Percentiles rank a stretch among this genome's conserved stretches.
Evolutionary conservation across 2,329 filamentous ascomycete genomes (phyloP).

Genomic region (Magnaporthales sp.): DNA sequence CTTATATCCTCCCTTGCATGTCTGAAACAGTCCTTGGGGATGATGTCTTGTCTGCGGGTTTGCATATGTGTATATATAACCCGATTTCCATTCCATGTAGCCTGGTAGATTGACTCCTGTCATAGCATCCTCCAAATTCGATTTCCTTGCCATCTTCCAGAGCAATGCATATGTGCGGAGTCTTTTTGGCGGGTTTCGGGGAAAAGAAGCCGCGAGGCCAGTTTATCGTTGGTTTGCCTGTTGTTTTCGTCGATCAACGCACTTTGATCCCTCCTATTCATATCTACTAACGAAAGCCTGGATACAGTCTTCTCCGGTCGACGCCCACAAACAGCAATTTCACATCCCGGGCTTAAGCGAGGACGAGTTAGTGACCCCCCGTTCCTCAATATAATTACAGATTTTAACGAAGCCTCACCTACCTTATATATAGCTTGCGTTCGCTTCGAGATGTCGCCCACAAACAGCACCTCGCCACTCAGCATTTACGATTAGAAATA

Average conservation of each 20-base stretch:
- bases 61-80: background rate
- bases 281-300: background rate
- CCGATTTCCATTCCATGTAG: background rate
- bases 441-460: background rate
- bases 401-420: background rate
- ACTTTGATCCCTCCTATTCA: background rate
- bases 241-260: background rate
- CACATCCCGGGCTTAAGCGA: background rate
- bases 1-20: background rate
- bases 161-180: background rate
- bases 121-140: background rate
- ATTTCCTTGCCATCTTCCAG: background rate
- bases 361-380: background rate
- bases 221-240: background rate
- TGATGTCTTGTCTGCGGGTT: background rate
- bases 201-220: background rate
- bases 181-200: background rate
- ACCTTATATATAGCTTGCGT: background rate
- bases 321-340: background rate
- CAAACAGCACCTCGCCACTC: background rate
- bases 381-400: background rate
- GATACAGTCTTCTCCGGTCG: background rate
- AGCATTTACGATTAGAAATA: background rate
- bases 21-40: background rate
- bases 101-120: background rate